Base-by-base conservation (phyloP, 345 rosid species). In the Euclidium syriacum region DNA sequence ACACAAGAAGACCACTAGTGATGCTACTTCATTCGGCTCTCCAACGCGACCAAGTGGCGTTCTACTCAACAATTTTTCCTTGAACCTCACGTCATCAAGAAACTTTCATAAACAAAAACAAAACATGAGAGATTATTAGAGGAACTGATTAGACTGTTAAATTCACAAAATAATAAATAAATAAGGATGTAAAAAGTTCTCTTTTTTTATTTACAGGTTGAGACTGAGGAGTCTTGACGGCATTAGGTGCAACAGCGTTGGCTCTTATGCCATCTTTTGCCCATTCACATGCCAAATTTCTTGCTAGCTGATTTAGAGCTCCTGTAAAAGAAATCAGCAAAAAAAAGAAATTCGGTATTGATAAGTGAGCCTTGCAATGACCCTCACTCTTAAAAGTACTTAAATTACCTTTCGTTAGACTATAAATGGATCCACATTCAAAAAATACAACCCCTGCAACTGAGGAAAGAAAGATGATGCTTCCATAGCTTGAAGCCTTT, bases 201-300 rank as follows among this genome's bases (percentile, higher is more conserved):
- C 7, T 7, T 3, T 7, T 34, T 34, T 2, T 10, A 34, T 3
- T 34, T n/a, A 34, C 38, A 7, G 3, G 3, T 34, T 34, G 38
- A 2, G 38, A 80, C 83, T 82, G 71, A 18, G 85, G 70, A 20
- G 82, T 81, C 15, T 4, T 35, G 39, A 71, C 67, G 23, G 56
- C 62, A 69, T 66, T 58, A 3, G 84, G 85, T 10, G 84, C 78
- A 11, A 81, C 79, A 6, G 60, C 29, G 34, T 83, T n/a, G n/a
- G n/a, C n/a, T n/a, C n/a, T n/a, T n/a, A n/a, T n/a, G n/a, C n/a
- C n/a, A n/a, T n/a, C n/a, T n/a, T n/a, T n/a, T n/a, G n/a, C n/a
- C n/a, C n/a, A n/a, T n/a, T n/a, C n/a, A n/a, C n/a, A n/a, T n/a
- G n/a, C n/a, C n/a, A n/a, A n/a, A n/a, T n/a, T n/a, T n/a, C n/a